Percentiles rank a stretch among this genome's conserved stretches.
These are phyloP conservation scores for Postia placenta DNA, from an alignment of 768 basidiomycete species.

Conservation along the genomic window DNA sequence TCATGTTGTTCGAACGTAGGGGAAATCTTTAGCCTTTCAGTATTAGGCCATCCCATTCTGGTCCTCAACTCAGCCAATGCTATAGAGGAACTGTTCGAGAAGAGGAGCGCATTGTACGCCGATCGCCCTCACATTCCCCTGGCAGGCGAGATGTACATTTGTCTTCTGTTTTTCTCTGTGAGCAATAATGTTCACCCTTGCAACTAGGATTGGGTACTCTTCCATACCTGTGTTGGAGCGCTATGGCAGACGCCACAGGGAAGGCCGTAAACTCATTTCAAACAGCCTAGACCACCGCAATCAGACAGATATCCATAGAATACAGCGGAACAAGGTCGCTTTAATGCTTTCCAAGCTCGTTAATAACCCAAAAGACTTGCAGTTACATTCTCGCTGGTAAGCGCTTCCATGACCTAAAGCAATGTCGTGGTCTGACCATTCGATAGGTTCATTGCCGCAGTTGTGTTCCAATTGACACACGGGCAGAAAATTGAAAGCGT, in stretches of 20 bases:
- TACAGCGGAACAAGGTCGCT: background rate
- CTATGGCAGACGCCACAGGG: constrained; percentile 15
- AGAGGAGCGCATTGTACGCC: constrained; percentile 21
- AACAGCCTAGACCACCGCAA: background rate
- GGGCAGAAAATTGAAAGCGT: background rate
- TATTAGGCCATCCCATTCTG: constrained; percentile 22
- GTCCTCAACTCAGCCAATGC: constrained; percentile 22
- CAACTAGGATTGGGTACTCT: constrained; percentile 3
- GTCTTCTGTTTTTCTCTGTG: too few species aligned
- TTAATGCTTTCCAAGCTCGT: background rate
- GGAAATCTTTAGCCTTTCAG: constrained; percentile 10
- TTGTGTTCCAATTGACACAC: constrained; percentile 10
- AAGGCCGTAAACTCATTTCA: constrained; percentile 11
- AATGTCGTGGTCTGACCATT: too few species aligned
- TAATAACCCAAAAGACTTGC: background rate
- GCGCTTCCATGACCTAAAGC: too few species aligned
- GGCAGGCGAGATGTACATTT: constrained; percentile 32
- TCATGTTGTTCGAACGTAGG: background rate
- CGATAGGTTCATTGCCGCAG: constrained; percentile 22
- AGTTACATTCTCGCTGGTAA: background rate
- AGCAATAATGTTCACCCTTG: too few species aligned
- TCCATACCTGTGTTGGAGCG: constrained; percentile 8
- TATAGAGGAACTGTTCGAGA: constrained; percentile 24
- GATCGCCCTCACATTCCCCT: constrained; percentile 15
- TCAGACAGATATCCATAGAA: background rate